These are phyloP conservation scores for Beauveria sp. DNA, from an alignment of 2,329 filamentous ascomycete species.

Conservation along the genomic window DNA sequence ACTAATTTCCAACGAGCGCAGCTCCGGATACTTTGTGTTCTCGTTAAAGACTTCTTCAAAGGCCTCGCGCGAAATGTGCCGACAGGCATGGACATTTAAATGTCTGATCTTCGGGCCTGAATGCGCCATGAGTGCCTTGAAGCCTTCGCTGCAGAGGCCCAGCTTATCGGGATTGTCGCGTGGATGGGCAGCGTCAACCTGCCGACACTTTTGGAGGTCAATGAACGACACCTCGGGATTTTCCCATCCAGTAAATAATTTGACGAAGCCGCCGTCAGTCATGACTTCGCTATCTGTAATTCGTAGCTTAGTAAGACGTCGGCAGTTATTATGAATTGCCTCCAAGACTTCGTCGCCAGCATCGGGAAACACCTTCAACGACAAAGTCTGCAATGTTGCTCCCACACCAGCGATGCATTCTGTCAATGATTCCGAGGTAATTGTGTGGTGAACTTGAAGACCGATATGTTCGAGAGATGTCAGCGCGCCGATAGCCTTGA, in stretches of 20 bases:
- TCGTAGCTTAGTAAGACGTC: slow-evolving; percentile 64
- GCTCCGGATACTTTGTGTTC: slow-evolving; percentile 54
- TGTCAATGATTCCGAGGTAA: slow-evolving; percentile 50
- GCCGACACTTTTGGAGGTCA: slow-evolving; percentile 71
- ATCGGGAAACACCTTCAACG: slow-evolving; percentile 59
- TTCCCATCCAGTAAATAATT: slow-evolving; percentile 67
- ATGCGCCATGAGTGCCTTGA: slow-evolving; percentile 76
- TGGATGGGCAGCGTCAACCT: slow-evolving; percentile 64
- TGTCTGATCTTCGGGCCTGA: slow-evolving; percentile 59
- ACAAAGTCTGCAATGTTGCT: slow-evolving; percentile 63
- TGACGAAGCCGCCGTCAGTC: slow-evolving; percentile 65
- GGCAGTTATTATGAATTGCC: slow-evolving; percentile 63
- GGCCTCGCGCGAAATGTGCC: slow-evolving; percentile 65
- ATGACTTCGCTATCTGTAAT: slow-evolving; percentile 69
- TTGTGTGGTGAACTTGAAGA: slow-evolving; percentile 54
- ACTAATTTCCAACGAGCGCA: slow-evolving; percentile 67
- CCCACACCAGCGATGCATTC: slow-evolving; percentile 57
- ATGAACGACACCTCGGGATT: slow-evolving; percentile 64
- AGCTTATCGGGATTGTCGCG: slow-evolving; percentile 56
- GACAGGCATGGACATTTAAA: slow-evolving; percentile 75
- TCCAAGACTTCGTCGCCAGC: slow-evolving; percentile 63
- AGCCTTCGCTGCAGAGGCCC: slow-evolving; percentile 68
- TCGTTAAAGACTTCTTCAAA: slow-evolving; percentile 67
- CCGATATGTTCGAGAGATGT: slow-evolving; percentile 64
- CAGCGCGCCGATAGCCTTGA: slow-evolving; percentile 57